A percentile compares a stretch with the other conserved stretches of the same genome.
Conservation (phyloP, 805 yeast genomes). For the Geotrichum ghanense region DNA sequence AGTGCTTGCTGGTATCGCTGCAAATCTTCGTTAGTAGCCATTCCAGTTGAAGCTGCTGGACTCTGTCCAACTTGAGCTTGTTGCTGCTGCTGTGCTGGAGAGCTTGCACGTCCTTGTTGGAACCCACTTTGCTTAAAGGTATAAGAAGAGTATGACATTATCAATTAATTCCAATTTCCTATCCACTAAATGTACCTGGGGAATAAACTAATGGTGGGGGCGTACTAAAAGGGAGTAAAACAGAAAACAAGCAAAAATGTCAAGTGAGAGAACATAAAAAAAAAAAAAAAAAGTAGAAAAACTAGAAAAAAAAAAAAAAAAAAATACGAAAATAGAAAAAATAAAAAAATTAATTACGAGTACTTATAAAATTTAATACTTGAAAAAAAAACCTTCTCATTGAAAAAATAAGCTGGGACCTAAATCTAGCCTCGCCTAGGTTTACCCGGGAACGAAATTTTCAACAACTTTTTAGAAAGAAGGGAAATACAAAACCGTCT, state of each 20-base stretch:
- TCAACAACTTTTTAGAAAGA: too few relatives aligned
- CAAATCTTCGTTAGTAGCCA: neutral
- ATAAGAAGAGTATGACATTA: neutral
- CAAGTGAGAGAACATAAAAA: neutral
- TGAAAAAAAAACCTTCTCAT: too few relatives aligned
- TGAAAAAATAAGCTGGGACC: too few relatives aligned
- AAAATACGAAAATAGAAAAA: too few relatives aligned
- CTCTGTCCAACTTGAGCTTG: conserved; percentile 2
- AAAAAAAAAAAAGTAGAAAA: neutral
- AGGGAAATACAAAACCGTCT: too few relatives aligned
- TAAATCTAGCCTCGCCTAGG: too few relatives aligned
- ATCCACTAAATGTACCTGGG: too few relatives aligned
- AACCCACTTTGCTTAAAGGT: neutral
- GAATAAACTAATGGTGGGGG: neutral
- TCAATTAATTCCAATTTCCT: too few relatives aligned
- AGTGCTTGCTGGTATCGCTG: neutral
- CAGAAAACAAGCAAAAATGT: neutral
- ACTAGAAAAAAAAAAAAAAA: too few relatives aligned
- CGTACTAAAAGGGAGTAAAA: neutral
- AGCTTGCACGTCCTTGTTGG: neutral
- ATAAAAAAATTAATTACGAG: too few relatives aligned
- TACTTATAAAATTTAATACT: too few relatives aligned
- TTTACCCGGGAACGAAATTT: too few relatives aligned
- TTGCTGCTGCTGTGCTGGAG: conserved; percentile 3
- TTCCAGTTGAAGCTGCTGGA: conserved; percentile 5